Percentiles rank a stretch among this genome's conserved stretches.
Conservation (phyloP, 345 rosid species). For the Hibiscus syriacus region DNA sequence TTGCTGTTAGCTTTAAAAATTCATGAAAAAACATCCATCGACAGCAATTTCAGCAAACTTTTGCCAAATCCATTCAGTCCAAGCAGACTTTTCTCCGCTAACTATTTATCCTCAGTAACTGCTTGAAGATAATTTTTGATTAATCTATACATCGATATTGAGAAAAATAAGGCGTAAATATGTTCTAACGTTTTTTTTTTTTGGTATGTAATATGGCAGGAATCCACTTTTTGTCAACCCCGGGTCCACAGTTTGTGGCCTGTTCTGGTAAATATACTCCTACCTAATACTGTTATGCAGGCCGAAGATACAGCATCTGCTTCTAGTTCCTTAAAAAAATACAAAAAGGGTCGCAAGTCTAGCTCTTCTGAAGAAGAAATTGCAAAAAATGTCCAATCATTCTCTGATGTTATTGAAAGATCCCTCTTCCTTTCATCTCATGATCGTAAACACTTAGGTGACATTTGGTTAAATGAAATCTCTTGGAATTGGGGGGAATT, state of each 20-base stretch:
- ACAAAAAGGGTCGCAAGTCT: conserved; percentile 59
- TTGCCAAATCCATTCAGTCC: conserved; percentile 69
- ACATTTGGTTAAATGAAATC: too few relatives aligned
- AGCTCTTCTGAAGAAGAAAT: conserved; percentile 68
- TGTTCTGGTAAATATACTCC: conserved; percentile 52
- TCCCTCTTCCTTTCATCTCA: not conserved
- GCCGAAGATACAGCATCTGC: conserved; percentile 49
- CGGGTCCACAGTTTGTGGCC: conserved; percentile 86
- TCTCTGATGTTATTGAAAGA: conserved; percentile 40
- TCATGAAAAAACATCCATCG: conserved; percentile 43
- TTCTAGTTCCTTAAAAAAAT: conserved; percentile 63
- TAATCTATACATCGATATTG: too few relatives aligned
- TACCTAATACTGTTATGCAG: conserved; percentile 58
- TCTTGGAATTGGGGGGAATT: too few relatives aligned
- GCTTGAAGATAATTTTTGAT: conserved; percentile 59
- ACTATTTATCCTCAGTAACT: conserved; percentile 51
- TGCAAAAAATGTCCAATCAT: conserved; percentile 42
- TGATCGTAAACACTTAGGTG: not conserved
- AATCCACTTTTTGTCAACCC: conserved; percentile 90
- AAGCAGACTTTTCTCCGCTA: conserved; percentile 52
- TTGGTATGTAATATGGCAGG: conserved; percentile 41
- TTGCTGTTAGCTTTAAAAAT: conserved; percentile 74
- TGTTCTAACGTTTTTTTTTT: too few relatives aligned
- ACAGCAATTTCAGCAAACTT: conserved; percentile 43
- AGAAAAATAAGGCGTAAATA: not conserved